Evolutionary conservation across 2,329 filamentous ascomycete species (phyloP).

Genomic region (Ophioceras dolichostomum): DNA sequence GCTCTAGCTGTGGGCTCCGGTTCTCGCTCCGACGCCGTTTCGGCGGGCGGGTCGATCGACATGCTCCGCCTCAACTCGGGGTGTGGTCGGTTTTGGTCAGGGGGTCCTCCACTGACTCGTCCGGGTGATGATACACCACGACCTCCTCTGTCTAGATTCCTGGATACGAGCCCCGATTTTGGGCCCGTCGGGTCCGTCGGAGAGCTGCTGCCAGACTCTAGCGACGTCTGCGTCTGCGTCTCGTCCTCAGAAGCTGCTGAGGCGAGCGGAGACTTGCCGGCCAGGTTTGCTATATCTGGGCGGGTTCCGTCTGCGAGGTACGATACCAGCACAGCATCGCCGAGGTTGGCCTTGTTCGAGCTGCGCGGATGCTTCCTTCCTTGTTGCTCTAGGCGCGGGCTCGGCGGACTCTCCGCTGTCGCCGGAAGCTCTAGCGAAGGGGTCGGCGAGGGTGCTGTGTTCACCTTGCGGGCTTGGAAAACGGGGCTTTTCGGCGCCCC

Average conservation of each 20-base stretch:
- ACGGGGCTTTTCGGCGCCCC: slow-evolving; percentile 27
- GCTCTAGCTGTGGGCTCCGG: too few relatives aligned
- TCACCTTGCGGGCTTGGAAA: slow-evolving; percentile 6
- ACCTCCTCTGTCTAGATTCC: too few relatives aligned
- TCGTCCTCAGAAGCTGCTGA: slow-evolving; percentile 6
- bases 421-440: slow-evolving; percentile 1
- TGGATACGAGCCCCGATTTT: neutral
- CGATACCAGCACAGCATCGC: slow-evolving; percentile 55
- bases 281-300: slow-evolving; percentile 50
- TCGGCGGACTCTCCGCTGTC: neutral
- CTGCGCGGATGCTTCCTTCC: neutral
- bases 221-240: too few relatives aligned
- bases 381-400: neutral
- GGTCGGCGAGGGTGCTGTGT: slow-evolving; percentile 1
- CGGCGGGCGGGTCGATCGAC: slow-evolving; percentile 2
- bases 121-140: too few relatives aligned
- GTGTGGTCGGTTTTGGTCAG: too few relatives aligned
- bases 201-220: slow-evolving; percentile 1
- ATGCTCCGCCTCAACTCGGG: slow-evolving; percentile 12
- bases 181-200: slow-evolving; percentile 2
- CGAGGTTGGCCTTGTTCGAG: slow-evolving; percentile 35
- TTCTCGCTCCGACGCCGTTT: too few relatives aligned
- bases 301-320: slow-evolving; percentile 50
- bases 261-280: slow-evolving; percentile 39
- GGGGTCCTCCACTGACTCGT: too few relatives aligned